These are phyloP conservation scores for Gastrodia elata DNA, from an alignment of 106 monocot species.

Conservation along the genomic window DNA sequence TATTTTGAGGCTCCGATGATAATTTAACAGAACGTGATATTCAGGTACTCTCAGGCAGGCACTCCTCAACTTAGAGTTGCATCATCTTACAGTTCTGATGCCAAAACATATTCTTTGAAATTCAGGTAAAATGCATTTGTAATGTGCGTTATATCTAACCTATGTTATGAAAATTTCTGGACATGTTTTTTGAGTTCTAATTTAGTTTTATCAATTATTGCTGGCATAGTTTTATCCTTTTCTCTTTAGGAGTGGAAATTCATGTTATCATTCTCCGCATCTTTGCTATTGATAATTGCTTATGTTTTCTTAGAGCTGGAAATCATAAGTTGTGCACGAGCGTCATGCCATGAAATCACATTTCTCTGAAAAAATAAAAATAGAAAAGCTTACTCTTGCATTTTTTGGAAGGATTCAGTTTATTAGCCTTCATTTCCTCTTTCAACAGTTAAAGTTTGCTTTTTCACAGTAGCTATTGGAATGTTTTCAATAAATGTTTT, in stretches of 20 bases:
- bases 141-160: neutral
- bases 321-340: neutral
- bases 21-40: neutral
- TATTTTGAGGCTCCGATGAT: neutral
- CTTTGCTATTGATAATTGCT: neutral
- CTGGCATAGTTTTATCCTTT: neutral
- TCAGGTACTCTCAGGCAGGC: constrained; percentile 97
- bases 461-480: too few relatives aligned
- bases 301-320: neutral
- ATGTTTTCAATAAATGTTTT: too few relatives aligned
- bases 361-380: neutral
- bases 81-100: constrained; percentile 71
- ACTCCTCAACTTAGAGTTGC: constrained; percentile 67
- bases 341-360: neutral
- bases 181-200: neutral
- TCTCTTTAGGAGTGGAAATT: neutral
- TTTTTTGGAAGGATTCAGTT: too few relatives aligned
- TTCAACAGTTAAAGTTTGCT: neutral
- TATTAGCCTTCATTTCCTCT: neutral
- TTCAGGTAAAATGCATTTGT: constrained; percentile 52
- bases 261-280: neutral
- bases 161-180: neutral
- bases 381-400: neutral
- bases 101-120: constrained; percentile 64
- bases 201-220: constrained; percentile 1